phyloP scores from a whole-genome alignment of 2,329 filamentous ascomycete species.

The Fusarium equiseti region DNA sequence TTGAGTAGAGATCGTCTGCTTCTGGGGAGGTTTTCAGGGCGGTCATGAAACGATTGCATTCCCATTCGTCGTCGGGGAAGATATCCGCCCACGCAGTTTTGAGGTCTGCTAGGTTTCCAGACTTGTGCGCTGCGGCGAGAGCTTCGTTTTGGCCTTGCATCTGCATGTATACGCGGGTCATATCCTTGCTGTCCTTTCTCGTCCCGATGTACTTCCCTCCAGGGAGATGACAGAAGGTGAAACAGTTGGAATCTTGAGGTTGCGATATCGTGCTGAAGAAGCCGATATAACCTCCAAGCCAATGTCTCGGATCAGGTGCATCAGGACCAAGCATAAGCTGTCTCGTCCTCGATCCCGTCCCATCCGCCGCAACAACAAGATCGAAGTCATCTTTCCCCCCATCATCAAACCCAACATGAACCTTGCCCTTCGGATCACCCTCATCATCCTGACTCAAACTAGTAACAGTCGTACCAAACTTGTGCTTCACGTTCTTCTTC shows the following conservation, averaged over 20 bases:
- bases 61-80: neutral
- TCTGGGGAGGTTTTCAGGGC: conserved; percentile 4
- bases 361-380: conserved; percentile 23
- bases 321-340: conserved; percentile 29
- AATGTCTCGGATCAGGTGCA: conserved; percentile 24
- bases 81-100: conserved; percentile 7
- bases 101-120: conserved; percentile 8
- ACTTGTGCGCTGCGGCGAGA: conserved; percentile 10
- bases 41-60: conserved; percentile 10
- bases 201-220: conserved; percentile 3
- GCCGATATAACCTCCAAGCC: conserved; percentile 32
- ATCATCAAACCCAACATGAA: conserved; percentile 10
- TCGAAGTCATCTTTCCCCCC: conserved; percentile 8
- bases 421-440: conserved; percentile 6
- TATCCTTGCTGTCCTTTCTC: neutral
- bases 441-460: conserved; percentile 14
- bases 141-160: neutral
- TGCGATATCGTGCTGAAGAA: conserved; percentile 10
- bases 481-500: conserved; percentile 12
- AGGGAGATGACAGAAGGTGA: conserved; percentile 12
- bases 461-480: conserved; percentile 1
- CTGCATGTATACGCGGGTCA: conserved; percentile 16
- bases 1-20: conserved; percentile 18
- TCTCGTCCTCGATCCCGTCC: conserved; percentile 16
- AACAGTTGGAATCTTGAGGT: neutral